Percentiles rank a stretch among this genome's conserved stretches.
These are phyloP conservation scores for Hypoxylon sp. DNA, from an alignment of 2,329 filamentous ascomycete genomes.

Conservation along the genomic window DNA sequence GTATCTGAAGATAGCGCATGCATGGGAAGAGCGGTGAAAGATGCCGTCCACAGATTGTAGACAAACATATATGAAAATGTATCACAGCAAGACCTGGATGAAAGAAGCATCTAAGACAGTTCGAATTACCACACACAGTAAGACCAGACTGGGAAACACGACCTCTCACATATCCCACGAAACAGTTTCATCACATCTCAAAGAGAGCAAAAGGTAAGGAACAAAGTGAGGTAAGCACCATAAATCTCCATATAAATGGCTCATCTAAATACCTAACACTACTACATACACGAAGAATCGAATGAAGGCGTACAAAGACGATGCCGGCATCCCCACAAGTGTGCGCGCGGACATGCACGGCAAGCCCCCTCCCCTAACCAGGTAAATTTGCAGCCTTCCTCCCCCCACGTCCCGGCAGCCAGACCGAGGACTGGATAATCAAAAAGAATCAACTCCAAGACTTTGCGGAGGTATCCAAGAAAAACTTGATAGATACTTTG, in stretches of 20 bases:
- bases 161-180: not conserved
- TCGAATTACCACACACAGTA: not conserved
- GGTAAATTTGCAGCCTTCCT: constrained; percentile 5
- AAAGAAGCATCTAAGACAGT: not conserved
- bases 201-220: too few species aligned
- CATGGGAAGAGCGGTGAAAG: not conserved
- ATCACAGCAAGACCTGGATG: not conserved
- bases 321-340: not conserved
- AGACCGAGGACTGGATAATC: constrained; percentile 17
- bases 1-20: not conserved
- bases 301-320: constrained; percentile 31
- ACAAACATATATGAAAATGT: not conserved
- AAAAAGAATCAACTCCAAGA: constrained; percentile 8
- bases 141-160: not conserved
- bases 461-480: constrained; percentile 2
- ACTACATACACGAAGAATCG: constrained; percentile 44
- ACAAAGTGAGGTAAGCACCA: constrained; percentile 8
- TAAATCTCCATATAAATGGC: constrained; percentile 43
- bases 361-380: not conserved
- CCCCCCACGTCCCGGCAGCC: constrained; percentile 25
- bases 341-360: not conserved
- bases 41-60: not conserved
- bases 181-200: constrained; percentile 1
- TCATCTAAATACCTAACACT: constrained; percentile 45
- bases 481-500: not conserved